Base-by-base conservation (phyloP, 2,329 filamentous ascomycete genomes). In the Colletotrichum australisinense region DNA sequence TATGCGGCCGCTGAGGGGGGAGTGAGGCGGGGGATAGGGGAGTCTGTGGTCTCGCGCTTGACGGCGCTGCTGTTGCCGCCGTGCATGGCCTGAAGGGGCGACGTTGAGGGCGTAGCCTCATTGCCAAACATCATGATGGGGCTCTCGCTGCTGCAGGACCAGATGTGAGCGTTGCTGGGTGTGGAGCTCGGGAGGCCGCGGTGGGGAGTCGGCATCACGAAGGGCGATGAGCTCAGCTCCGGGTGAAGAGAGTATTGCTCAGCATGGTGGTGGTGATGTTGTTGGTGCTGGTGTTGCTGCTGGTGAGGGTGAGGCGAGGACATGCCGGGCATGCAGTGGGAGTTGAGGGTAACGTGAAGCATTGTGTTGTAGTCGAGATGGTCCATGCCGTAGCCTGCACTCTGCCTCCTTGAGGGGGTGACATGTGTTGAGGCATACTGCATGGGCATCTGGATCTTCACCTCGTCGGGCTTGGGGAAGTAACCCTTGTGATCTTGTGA, bases 101-200 rank as follows among this genome's bases (percentile, higher is more conserved):
- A 80, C 55, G 74, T 74, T 63, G 80, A 81, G 14, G 77, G 76
- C 35, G 76, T 80, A n/a, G 79, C 76, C 56, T 74, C 69, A 64
- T 42, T 76, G 65, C 67, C 73, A 73, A 84, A 84, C 79, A 84
- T 83, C 52, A 80, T 80, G 42, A 85, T 83, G 28, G 83, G 83
- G 77, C 83, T 85, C 64, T 85, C 83, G 66, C 81, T 84, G 75
- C 79, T 79, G 64, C 81, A 83, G 3, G 81, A 81, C 83, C 83
- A 85, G 12, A 83, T 81, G 19, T 80, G 78, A 5, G 79, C 80
- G 49, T 84, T 82, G 24, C 80, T 80, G 42, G 82, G 79, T 60
- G 84, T 84, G 19, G 83, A 84, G 53, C 79, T 82, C 4, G 83
- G 81, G 32, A 84, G 77, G 28, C 63, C 62, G 32, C 74, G 73